Evolutionary conservation across 176 grass and related monocot genomes (phyloP).

Genomic region (Carex scoparia): DNA sequence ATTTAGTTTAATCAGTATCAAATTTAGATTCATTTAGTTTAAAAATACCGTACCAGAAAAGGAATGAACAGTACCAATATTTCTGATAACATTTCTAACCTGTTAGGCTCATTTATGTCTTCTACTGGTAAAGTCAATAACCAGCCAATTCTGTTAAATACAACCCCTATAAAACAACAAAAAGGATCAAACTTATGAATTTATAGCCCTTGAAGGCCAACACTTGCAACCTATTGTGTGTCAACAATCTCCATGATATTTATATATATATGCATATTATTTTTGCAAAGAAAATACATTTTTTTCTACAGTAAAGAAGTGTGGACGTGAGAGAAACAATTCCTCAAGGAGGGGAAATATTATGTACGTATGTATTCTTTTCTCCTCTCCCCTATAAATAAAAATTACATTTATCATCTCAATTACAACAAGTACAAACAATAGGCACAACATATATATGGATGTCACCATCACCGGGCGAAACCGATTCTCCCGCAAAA

Average conservation of each 20-base stretch:
- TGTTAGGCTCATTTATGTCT: neutral
- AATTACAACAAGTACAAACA: constrained; percentile 35
- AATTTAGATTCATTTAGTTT: too few species aligned
- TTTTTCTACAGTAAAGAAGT: constrained; percentile 15
- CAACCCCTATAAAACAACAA: neutral
- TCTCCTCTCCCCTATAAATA: constrained; percentile 17
- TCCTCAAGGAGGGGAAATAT: constrained; percentile 3
- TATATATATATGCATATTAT: neutral
- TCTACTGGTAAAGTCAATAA: neutral
- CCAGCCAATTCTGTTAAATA: neutral
- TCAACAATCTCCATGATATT: neutral
- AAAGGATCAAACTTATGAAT: neutral
- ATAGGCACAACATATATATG: neutral
- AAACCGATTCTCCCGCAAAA: neutral
- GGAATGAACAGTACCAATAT: too few species aligned
- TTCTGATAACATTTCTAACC: neutral
- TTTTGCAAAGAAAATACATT: neutral
- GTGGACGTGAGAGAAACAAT: neutral
- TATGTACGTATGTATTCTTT: constrained; percentile 12
- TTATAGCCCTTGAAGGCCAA: neutral
- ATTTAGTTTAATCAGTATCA: too few species aligned
- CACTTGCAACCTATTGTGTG: neutral
- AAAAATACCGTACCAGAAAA: too few species aligned
- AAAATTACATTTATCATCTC: constrained; percentile 36
- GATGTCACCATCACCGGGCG: neutral